Evolutionary conservation across 345 rosid genomes (phyloP).

Genomic region (Abelmoschus esculentus): DNA sequence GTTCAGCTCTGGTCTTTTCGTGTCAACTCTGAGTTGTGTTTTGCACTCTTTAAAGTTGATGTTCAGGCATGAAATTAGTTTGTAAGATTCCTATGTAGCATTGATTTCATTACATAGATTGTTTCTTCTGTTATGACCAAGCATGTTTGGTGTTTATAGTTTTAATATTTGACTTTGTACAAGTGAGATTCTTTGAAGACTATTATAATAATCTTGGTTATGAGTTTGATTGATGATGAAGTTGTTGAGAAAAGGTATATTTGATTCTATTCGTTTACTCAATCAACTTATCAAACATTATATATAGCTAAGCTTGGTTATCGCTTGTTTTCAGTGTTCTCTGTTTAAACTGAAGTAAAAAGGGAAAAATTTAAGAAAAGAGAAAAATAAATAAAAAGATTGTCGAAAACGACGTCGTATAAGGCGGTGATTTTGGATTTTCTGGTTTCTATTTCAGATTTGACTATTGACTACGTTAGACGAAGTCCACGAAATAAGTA

Average conservation of each 20-base stretch:
- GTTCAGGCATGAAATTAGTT: neutral
- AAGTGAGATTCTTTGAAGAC: too few species aligned
- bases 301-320: too few species aligned
- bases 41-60: neutral
- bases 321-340: too few species aligned
- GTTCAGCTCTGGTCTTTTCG: slow-evolving; percentile 4
- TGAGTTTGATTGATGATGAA: neutral
- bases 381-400: neutral
- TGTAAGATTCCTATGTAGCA: neutral
- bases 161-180: too few species aligned
- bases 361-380: too few species aligned
- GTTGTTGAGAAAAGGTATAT: too few species aligned
- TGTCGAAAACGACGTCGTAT: neutral
- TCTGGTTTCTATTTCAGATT: neutral
- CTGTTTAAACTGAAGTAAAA: too few species aligned
- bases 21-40: neutral
- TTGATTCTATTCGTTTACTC: too few species aligned
- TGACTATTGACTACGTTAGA: slow-evolving; percentile 5
- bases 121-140: neutral
- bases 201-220: too few species aligned
- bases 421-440: neutral
- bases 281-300: too few species aligned
- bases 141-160: neutral
- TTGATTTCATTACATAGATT: too few species aligned
- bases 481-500: neutral